phyloP scores from a whole-genome alignment of 805 yeast genomes.

The Monosporozyma siamensis region DNA sequence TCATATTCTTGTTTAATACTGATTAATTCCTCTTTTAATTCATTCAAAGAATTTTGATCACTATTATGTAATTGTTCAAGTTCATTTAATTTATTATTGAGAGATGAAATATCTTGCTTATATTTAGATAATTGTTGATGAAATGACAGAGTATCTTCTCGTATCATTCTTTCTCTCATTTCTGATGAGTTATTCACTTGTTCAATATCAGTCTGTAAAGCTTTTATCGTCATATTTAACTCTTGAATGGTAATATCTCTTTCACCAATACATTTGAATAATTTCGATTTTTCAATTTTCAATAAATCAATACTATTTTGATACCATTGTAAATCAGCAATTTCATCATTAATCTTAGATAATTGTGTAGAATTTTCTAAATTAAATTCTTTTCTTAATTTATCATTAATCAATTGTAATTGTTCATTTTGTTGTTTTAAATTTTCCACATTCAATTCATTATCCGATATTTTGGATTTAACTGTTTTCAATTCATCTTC shows the following conservation, averaged over 20 bases:
- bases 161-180: background rate
- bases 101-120: background rate
- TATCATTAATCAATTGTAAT: slow-evolving; percentile 31
- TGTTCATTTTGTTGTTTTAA: background rate
- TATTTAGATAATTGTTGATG: background rate
- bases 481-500: background rate
- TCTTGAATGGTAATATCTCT: slow-evolving; percentile 30
- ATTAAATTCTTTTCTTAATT: slow-evolving; percentile 35
- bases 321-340: slow-evolving; percentile 37
- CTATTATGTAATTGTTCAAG: too few relatives aligned
- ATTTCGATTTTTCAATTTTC: slow-evolving; percentile 19
- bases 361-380: slow-evolving; percentile 29
- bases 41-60: background rate
- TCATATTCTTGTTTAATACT: background rate
- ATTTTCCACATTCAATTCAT: background rate
- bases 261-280: slow-evolving; percentile 36
- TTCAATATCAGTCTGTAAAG: slow-evolving; percentile 25
- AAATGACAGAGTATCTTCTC: background rate
- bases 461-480: background rate
- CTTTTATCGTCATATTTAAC: slow-evolving; percentile 32
- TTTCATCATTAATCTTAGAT: slow-evolving; percentile 28
- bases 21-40: background rate
- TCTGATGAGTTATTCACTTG: background rate
- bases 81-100: background rate
- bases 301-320: slow-evolving; percentile 47